Base-by-base conservation (phyloP, 1,139 yeast genomes). In the Geotrichum australiense region DNA sequence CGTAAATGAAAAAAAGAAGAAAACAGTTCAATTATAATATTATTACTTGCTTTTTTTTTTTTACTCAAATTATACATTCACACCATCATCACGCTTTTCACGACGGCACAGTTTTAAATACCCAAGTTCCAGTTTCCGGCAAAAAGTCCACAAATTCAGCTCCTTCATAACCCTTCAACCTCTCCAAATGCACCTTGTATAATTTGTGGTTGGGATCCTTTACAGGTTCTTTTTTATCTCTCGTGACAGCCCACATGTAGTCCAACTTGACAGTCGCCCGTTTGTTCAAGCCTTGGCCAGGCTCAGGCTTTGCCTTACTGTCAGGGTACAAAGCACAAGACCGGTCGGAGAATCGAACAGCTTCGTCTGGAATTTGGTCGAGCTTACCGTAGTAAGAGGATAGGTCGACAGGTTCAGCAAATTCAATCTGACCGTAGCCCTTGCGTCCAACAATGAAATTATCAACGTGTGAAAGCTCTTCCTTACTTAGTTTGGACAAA, bases 271-370 rank as follows among this genome's bases (percentile, higher is more conserved):
- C 76, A 46, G 72, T 71, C 4, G 86, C 84, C 1, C 81, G 79
- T 29, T 83, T 71, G 57, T 91, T 89, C 47, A 91, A 71, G 0
- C 95, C 97, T 56, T 83, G 84, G 10, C 96, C 96, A 5, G 46
- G 45, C 0, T 72, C 69, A 10, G 95, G 94, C 50, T 70, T 74
- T 24, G 59, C 58, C 12, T 14, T 22, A 12, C 72, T 72, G 44
- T 81, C 80, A 0, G 96, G 94, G 58, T 87, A 89, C 3, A 89
- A 71, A 2, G 76, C 67, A 61, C 87, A 80, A 21, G 76, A 66
- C 51, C 76, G 76, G 27, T 74, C 68, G 27, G 71, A 73, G 54
- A 93, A 79, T 1, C 70, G 64, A 33, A 86, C 71, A 30, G 84
- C 59, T 18, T 73, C 73, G 15, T 91, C 91, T 25, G 81, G 71